A percentile compares a stretch with the other conserved stretches of the same genome.
These are phyloP conservation scores for Colletotrichum incanum DNA, from an alignment of 2,329 filamentous ascomycete species.

Conservation along the genomic window DNA sequence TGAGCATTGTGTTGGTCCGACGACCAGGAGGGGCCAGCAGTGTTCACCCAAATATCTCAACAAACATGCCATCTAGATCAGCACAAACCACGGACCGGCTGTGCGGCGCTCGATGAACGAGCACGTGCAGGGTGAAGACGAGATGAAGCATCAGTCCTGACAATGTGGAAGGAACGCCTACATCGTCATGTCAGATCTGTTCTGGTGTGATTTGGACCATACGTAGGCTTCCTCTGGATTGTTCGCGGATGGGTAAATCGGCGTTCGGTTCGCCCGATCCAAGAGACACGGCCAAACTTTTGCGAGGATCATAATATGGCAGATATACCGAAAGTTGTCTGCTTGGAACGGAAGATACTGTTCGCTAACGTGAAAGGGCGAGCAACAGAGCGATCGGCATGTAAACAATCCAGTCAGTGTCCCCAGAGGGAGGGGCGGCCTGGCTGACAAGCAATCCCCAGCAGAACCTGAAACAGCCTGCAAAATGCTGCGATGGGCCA, in stretches of 20 bases:
- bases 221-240: neutral
- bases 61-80: constrained; percentile 15
- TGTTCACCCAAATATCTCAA: constrained; percentile 22
- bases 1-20: constrained; percentile 11
- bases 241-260: neutral
- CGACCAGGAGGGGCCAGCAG: neutral
- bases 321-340: constrained; percentile 7
- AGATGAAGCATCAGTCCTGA: constrained; percentile 1
- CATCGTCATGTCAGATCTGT: neutral
- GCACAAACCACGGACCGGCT: constrained; percentile 9
- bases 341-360: constrained; percentile 29
- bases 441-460: constrained; percentile 16
- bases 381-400: constrained; percentile 25
- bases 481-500: constrained; percentile 29
- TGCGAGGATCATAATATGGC: constrained; percentile 28
- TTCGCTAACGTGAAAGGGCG: constrained; percentile 16
- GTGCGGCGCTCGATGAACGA: neutral
- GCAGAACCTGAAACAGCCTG: constrained; percentile 26
- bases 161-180: neutral
- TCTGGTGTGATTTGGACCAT: neutral
- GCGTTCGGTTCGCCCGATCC: neutral
- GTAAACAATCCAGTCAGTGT: constrained; percentile 13
- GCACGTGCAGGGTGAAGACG: constrained; percentile 14
- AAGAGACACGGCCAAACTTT: constrained; percentile 26
- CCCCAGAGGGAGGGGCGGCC: neutral